phyloP scores from a whole-genome alignment of 2,329 filamentous ascomycete genomes.

The Aspergillus hortae region DNA sequence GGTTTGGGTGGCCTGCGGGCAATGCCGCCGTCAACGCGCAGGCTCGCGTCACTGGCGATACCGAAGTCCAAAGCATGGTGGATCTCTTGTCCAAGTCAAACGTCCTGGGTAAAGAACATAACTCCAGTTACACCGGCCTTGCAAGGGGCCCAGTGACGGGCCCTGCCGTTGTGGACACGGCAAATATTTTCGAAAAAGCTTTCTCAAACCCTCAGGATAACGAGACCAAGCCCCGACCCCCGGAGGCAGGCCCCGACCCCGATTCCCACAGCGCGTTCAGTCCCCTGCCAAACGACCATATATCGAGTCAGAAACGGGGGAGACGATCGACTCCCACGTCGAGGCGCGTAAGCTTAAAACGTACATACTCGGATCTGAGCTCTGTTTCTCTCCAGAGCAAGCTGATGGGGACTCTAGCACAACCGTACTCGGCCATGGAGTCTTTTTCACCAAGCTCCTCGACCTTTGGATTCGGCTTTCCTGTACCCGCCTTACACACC shows the following conservation, averaged over 20 bases:
- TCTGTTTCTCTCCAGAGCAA: conserved; percentile 73
- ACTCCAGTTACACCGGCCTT: conserved; percentile 45
- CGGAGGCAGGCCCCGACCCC: conserved; percentile 19
- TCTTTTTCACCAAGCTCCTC: conserved; percentile 37
- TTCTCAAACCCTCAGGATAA: conserved; percentile 53
- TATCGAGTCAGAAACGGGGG: conserved; percentile 28
- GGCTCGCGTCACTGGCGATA: conserved; percentile 74
- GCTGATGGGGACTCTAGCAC: conserved; percentile 78
- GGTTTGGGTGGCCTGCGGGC: conserved; percentile 73
- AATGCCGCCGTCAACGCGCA: conserved; percentile 77
- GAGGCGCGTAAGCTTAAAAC: conserved; percentile 68
- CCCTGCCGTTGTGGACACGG: conserved; percentile 67
- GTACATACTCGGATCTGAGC: conserved; percentile 81
- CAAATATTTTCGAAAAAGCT: conserved; percentile 81
- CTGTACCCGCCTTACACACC: conserved; percentile 64
- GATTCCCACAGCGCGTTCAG: conserved; percentile 26
- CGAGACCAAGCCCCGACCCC: conserved; percentile 17
- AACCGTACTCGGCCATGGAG: conserved; percentile 67
- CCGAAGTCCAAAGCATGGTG: conserved; percentile 86
- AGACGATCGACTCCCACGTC: conserved; percentile 49
- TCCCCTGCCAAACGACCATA: conserved; percentile 29
- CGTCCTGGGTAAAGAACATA: conserved; percentile 61
- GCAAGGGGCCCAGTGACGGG: conserved; percentile 69
- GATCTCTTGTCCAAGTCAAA: conserved; percentile 81
- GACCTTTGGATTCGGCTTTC: conserved; percentile 36